Percentiles rank a stretch among this genome's conserved stretches.
Conservation (phyloP, 1,139 yeast species). For the Kodamaea anthophila region DNA sequence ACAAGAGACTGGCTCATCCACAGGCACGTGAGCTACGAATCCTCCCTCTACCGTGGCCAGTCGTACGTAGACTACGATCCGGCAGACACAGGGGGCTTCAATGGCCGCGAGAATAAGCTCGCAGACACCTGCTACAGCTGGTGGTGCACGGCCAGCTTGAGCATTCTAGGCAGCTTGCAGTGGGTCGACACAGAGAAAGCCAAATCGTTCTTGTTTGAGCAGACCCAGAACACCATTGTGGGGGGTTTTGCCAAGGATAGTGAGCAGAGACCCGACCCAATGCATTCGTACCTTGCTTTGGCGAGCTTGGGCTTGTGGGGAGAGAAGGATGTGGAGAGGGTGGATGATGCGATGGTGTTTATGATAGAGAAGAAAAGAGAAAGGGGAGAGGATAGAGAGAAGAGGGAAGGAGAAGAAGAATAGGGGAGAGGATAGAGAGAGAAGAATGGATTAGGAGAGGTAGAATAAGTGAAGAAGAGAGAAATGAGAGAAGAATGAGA, state of each 20-base stretch:
- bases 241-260: conserved; percentile 83
- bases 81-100: conserved; percentile 70
- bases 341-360: conserved; percentile 25
- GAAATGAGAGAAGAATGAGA: no score
- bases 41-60: conserved; percentile 15
- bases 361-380: no score
- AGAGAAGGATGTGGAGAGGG: conserved; percentile 11
- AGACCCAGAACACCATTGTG: conserved; percentile 55
- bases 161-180: conserved; percentile 26
- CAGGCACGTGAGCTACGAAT: conserved; percentile 50
- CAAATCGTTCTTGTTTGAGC: conserved; percentile 42
- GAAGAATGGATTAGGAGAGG: not conserved
- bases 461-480: no score
- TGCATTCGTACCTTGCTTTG: conserved; percentile 58
- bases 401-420: not conserved
- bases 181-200: conserved; percentile 36
- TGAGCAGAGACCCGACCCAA: conserved; percentile 61
- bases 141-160: conserved; percentile 72
- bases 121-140: conserved; percentile 91
- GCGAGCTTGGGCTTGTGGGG: conserved; percentile 47
- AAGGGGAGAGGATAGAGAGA: no score
- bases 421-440: not conserved
- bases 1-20: conserved; percentile 57
- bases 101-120: conserved; percentile 80
- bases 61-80: conserved; percentile 32